Evolutionary conservation across 805 yeast genomes (phyloP).

Genomic region (Candida chilensis): DNA sequence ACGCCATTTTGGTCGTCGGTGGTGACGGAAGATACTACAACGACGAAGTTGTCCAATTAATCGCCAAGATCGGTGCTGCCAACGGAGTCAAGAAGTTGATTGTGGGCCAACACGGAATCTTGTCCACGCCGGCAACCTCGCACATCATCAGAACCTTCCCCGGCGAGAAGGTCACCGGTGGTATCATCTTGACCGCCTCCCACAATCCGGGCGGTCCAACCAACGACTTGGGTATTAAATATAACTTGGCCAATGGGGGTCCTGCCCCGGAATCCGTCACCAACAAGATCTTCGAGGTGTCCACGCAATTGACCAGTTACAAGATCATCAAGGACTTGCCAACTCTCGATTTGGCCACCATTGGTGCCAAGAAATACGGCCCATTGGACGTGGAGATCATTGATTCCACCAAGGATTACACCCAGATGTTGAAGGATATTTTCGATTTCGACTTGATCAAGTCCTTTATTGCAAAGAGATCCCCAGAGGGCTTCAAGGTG

Average conservation of each 20-base stretch:
- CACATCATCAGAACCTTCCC: constrained; percentile 70
- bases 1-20: constrained; percentile 78
- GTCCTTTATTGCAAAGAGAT: constrained; percentile 46
- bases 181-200: constrained; percentile 91
- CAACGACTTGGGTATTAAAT: constrained; percentile 91
- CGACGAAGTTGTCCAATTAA: constrained; percentile 69
- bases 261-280: constrained; percentile 98
- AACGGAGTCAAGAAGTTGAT: constrained; percentile 83
- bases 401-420: constrained; percentile 75
- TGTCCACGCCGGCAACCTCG: constrained; percentile 97
- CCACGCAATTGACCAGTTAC: constrained; percentile 52
- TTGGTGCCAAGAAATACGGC: constrained; percentile 49
- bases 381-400: constrained; percentile 71
- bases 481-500: constrained; percentile 53
- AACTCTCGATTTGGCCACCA: constrained; percentile 46
- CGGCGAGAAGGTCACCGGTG: constrained; percentile 66
- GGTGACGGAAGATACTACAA: constrained; percentile 97
- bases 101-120: constrained; percentile 79
- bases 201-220: constrained; percentile 97
- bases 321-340: constrained; percentile 52
- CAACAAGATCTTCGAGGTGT: constrained; percentile 68
- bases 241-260: constrained; percentile 91
- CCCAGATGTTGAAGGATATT: constrained; percentile 68
- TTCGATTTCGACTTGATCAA: constrained; percentile 82
- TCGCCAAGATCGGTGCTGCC: constrained; percentile 80